Evolutionary conservation across 768 basidiomycete species (phyloP), one percentile per base, ranked within the genome.

Genomic region (Agaricus bisporus): DNA sequence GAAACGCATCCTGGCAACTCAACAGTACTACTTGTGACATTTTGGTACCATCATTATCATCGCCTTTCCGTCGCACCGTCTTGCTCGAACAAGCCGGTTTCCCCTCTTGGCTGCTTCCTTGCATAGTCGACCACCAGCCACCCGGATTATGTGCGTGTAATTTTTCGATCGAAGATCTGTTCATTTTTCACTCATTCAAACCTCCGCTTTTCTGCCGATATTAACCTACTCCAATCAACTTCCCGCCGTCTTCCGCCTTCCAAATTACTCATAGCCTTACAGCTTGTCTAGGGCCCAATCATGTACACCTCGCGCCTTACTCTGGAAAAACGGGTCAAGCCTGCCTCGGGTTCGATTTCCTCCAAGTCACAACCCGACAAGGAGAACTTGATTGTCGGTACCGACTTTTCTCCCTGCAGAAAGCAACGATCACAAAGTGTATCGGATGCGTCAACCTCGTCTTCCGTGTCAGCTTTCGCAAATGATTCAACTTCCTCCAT

Each of bases 391-490:
- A 64, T 66, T 22, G 65, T 69, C n/a, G 65, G 62, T 48, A 61
- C 73, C 28, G 63, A 66, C 17, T 69, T 67, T 43, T 68, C 73
- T 49, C 68, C 63, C 58, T 63, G 59, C 49, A 50, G 59, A 29
- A 56, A 50, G 43, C 63, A 64, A 51, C 74, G 81, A 43, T 57
- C 66, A 41, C 76, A 82, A 56, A 82, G 76, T 58, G 62, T 69
- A 20, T 84, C 82, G 20, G 78, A 73, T 36, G 79, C 80, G 20
- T 85, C 84, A 14, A 72, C 79, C 7, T 68, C 75, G 26, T 84
- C 82, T 4, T 79, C 80, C 7, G 62, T 81, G 36, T 82, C 82
- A 15, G 71, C 75, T 11, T 81, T 81, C 41, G 76, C 80, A n/a
- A 81, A 82, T 56, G 73, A 67, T 10, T 79, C 77, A 1, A 71